These are phyloP conservation scores for Claviceps africana DNA, from an alignment of 2,329 filamentous ascomycete species.

Conservation along the genomic window DNA sequence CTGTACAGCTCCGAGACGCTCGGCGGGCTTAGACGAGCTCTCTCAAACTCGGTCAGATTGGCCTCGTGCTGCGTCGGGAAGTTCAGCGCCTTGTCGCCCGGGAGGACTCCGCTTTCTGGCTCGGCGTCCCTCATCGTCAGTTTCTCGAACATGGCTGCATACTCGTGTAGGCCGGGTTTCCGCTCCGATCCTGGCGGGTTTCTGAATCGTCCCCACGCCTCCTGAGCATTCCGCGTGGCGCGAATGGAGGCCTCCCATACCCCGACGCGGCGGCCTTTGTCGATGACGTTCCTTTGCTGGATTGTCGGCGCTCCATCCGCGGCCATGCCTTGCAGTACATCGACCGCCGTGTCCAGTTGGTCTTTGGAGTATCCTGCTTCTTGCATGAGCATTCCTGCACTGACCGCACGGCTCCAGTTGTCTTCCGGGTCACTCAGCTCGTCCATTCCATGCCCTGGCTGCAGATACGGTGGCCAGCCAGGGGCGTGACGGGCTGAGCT, in stretches of 20 bases:
- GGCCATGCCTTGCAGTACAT: constrained; percentile 38
- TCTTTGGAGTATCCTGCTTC: constrained; percentile 40
- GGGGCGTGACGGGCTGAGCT: constrained; percentile 33
- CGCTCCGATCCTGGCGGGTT: constrained; percentile 20
- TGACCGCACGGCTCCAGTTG: constrained; percentile 38
- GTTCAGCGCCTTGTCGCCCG: constrained; percentile 47
- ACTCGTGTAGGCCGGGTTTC: constrained; percentile 30
- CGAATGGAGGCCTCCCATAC: constrained; percentile 42
- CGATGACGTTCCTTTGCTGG: constrained; percentile 25
- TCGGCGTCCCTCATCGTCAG: constrained; percentile 24
- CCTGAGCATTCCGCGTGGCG: constrained; percentile 45
- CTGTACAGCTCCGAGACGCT: constrained; percentile 42
- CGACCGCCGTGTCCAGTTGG: constrained; percentile 33
- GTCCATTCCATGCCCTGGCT: constrained; percentile 44
- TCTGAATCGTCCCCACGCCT: constrained; percentile 43
- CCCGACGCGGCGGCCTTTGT: constrained; percentile 9
- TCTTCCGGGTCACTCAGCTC: constrained; percentile 37
- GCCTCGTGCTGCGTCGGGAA: constrained; percentile 20
- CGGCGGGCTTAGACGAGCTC: constrained; percentile 47
- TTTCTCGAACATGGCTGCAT: constrained; percentile 47
- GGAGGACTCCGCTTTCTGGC: constrained; percentile 22
- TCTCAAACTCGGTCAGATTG: constrained; percentile 52
- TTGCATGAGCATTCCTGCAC: constrained; percentile 38
- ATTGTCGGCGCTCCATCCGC: constrained; percentile 41
- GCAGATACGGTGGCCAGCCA: constrained; percentile 47